Evolutionary conservation across 164 flowering plant genomes (phyloP), one percentile per base, ranked within the genome.

Genomic region (Brasenia schreberi): DNA sequence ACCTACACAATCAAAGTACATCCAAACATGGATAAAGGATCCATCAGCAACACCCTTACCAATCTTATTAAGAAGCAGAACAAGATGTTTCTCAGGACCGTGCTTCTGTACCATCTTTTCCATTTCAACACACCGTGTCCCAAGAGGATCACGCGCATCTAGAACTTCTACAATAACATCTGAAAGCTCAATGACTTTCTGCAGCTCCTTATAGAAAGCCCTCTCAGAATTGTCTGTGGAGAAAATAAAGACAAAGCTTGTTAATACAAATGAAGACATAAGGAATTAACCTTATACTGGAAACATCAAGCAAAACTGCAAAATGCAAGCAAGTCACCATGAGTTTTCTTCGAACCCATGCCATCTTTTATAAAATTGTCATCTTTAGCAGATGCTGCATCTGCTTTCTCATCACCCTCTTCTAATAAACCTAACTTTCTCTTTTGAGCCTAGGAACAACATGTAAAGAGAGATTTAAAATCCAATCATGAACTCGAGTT

Each of bases 81-180:
- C 97, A 43, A 95, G 87, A 71, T 76, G 90, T 83, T 95, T 95
- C n/a, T 88, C 80, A 64, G 92, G 85, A 53, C 94, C 96, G 0
- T 85, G 56, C 68, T 78, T 86, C 74, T 80, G 53, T 72, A 90
- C 97, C 97, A 92, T 83, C 82, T 82, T 92, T 74, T 95, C 99
- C 91, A 92, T 85, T 69, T 92, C 97, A 65, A 78, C 69, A 78
- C 99, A 94, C 6, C 97, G 91, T 2, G 96, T 85, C 27, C 99
- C 99, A 45, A 94, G 85, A 44, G 99, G 97, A 77, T 94, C 99
- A 7, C 99, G 84, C 59, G 97, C 97, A 89, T 94, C 99, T 70
- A 94, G 88, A 66, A 95, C 96, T 72, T 92, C 97, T 77, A 89
- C 71, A 77, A 95, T 88, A 64, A 95, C 97, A 84, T 95, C 99